These are phyloP conservation scores for Ailanthus altissimus DNA, from an alignment of 345 rosid genomes.

Conservation along the genomic window DNA sequence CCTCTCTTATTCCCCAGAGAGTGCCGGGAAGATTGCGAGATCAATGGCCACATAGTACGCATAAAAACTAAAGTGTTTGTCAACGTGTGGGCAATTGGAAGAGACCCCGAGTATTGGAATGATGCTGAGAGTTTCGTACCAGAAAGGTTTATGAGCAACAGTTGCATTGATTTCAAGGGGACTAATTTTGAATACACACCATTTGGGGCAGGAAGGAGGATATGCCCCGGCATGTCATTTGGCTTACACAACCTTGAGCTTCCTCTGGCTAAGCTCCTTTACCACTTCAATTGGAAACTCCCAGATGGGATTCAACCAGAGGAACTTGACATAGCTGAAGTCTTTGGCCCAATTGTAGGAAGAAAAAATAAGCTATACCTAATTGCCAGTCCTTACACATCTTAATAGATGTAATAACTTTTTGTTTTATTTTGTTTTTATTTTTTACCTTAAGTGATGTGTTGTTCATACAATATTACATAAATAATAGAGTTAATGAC, in stretches of 20 bases:
- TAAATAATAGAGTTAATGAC: too few relatives aligned
- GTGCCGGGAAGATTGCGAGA: neutral
- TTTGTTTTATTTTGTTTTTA: too few relatives aligned
- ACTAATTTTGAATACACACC: neutral
- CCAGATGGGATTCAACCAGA: neutral
- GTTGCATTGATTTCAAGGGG: neutral
- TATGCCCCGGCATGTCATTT: neutral
- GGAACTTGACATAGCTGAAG: neutral
- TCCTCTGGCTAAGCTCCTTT: neutral
- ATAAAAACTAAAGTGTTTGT: neutral
- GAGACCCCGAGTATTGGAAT: neutral
- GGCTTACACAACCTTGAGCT: neutral
- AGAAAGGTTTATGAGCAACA: neutral
- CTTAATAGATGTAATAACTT: neutral
- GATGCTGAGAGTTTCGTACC: neutral
- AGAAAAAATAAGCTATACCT: neutral
- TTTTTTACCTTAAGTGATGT: too few relatives aligned
- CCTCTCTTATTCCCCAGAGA: constrained; percentile 28
- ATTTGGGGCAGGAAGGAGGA: constrained; percentile 1
- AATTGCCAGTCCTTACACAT: neutral
- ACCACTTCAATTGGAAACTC: neutral
- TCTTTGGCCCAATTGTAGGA: neutral
- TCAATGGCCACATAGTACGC: neutral
- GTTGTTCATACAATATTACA: too few relatives aligned
- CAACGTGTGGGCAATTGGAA: neutral